These are phyloP conservation scores for Mycena polygramma DNA, from an alignment of 768 basidiomycete genomes.

Conservation along the genomic window DNA sequence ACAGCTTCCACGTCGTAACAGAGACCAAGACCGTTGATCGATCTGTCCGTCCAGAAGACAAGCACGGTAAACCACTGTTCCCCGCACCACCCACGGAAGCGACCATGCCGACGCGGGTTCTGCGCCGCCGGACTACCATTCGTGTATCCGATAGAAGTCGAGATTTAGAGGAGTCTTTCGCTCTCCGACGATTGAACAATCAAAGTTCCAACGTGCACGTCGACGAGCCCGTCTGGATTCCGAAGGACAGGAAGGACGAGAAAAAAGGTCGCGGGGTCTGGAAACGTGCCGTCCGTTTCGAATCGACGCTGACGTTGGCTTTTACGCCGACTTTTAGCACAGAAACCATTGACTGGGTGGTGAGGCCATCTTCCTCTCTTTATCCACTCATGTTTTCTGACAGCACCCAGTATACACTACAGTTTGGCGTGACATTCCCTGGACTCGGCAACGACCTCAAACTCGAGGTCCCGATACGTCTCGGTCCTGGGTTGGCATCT, in stretches of 20 bases:
- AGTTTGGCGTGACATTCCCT: conserved; percentile 25
- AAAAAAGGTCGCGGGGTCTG: conserved; percentile 29
- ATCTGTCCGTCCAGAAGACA: conserved; percentile 19
- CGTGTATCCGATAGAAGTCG: neutral
- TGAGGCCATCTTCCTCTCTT: neutral
- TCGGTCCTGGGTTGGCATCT: conserved; percentile 23
- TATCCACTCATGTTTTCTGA: no score
- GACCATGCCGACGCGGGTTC: conserved; percentile 12
- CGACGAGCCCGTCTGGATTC: conserved; percentile 30
- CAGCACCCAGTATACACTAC: conserved; percentile 19
- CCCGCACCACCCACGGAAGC: conserved; percentile 23
- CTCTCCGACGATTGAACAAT: conserved; percentile 14
- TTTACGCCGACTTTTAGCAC: conserved; percentile 27
- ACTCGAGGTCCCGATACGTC: conserved; percentile 15
- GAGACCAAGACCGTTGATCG: conserved; percentile 26
- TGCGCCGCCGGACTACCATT: conserved; percentile 11
- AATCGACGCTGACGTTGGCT: conserved; percentile 17
- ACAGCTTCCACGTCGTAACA: conserved; percentile 26
- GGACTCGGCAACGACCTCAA: conserved; percentile 31
- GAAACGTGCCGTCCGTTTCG: conserved; percentile 19
- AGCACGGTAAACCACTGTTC: conserved; percentile 31
- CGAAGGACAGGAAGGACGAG: neutral
- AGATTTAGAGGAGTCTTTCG: conserved; percentile 4
- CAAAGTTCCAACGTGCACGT: conserved; percentile 19
- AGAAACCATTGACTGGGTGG: conserved; percentile 25